Conservation (phyloP, 2,329 filamentous ascomycete genomes). For the Sporothrix humicola region DNA sequence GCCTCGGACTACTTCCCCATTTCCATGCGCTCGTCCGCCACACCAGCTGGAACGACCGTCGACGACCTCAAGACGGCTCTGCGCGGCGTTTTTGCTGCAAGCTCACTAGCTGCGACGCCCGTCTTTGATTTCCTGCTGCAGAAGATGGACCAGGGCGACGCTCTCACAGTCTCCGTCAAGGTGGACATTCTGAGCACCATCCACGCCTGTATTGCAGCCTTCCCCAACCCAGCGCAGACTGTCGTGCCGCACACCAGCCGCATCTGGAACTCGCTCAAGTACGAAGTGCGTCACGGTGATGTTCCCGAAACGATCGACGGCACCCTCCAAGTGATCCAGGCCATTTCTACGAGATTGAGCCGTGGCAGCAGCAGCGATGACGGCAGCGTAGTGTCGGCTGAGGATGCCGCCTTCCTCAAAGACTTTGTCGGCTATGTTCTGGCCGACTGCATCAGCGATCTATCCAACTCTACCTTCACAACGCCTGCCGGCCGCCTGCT, state of each 20-base stretch:
- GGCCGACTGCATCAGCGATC: constrained; percentile 59
- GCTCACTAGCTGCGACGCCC: constrained; percentile 52
- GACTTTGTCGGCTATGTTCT: constrained; percentile 48
- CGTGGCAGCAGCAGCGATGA: not conserved
- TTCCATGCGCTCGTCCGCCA: constrained; percentile 58
- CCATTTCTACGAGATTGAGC: constrained; percentile 53
- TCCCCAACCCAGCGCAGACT: constrained; percentile 53
- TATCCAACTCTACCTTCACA: constrained; percentile 59
- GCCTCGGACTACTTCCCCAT: constrained; percentile 68
- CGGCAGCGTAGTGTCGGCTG: not conserved
- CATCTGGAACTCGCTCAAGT: constrained; percentile 66
- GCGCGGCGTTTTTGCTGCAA: constrained; percentile 60
- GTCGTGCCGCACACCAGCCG: constrained; percentile 56
- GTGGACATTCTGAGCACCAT: constrained; percentile 63
- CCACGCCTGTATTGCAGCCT: constrained; percentile 58
- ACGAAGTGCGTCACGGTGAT: constrained; percentile 66
- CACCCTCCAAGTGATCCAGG: constrained; percentile 60
- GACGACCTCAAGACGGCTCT: constrained; percentile 61
- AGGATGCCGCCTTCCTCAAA: constrained; percentile 43
- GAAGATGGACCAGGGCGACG: constrained; percentile 65
- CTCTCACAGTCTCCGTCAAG: constrained; percentile 64
- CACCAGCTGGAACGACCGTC: constrained; percentile 57
- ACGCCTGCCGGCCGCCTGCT: constrained; percentile 59
- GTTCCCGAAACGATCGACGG: constrained; percentile 62
- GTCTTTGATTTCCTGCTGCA: constrained; percentile 61